Conservation (phyloP, 75 land plant genomes). For the Chamaecyparis obtusa region DNA sequence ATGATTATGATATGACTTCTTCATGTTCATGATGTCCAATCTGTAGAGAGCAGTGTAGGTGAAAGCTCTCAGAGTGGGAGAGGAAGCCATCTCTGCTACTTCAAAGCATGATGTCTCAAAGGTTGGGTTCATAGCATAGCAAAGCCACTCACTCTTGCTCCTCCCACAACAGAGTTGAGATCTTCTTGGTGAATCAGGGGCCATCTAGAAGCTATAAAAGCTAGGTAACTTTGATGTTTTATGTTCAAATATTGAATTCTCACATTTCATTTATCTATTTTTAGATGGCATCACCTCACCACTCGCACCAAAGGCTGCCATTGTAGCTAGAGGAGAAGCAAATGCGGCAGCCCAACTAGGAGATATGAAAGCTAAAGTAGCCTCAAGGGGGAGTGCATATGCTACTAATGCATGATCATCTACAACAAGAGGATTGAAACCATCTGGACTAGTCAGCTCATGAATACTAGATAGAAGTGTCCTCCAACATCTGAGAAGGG, state of each 20-base stretch:
- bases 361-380: constrained; percentile 91
- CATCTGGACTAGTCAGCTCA: constrained; percentile 92
- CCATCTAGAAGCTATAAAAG: constrained; percentile 78
- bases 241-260: constrained; percentile 59
- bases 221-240: constrained; percentile 65
- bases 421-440: constrained; percentile 79
- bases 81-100: no score
- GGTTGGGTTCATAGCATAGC: no score
- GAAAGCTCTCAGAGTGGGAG: no score
- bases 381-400: constrained; percentile 92
- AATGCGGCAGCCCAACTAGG: constrained; percentile 99
- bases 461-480: constrained; percentile 92
- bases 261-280: constrained; percentile 54
- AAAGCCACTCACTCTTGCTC: no score
- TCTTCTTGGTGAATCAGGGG: constrained; percentile 44
- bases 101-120: no score
- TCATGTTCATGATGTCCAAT: no score
- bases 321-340: constrained; percentile 99
- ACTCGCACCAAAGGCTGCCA: constrained; percentile 98
- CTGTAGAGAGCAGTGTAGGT: no score
- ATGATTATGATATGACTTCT: no score
- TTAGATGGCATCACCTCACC: constrained; percentile 50
- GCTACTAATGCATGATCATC: constrained; percentile 93
- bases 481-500: constrained; percentile 89
- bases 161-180: no score